Conservation (phyloP, 441 rosid species). For the Sinapis alba region DNA sequence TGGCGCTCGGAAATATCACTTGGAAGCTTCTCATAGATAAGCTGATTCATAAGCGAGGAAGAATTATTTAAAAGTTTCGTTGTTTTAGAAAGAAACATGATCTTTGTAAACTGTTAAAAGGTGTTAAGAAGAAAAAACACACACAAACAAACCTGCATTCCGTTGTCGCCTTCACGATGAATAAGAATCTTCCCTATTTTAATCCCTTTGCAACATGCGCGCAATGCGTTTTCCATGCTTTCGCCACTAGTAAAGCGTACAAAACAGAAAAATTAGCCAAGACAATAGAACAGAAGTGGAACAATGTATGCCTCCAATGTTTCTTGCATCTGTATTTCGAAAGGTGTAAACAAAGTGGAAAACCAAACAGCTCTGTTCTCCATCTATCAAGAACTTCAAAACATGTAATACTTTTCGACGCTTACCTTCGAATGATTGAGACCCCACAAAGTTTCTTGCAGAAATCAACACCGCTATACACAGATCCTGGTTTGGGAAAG, state of each 20-base stretch:
- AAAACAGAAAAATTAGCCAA: constrained; percentile 22
- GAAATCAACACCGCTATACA: constrained; percentile 93
- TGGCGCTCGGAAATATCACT: constrained; percentile 93
- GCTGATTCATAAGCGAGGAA: constrained; percentile 49
- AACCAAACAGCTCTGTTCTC: background rate
- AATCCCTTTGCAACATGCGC: constrained; percentile 97
- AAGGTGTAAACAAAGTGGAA: background rate
- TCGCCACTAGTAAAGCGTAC: constrained; percentile 66
- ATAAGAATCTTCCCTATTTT: constrained; percentile 95
- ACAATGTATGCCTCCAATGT: constrained; percentile 19
- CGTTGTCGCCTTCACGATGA: constrained; percentile 96
- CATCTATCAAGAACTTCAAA: constrained; percentile 12
- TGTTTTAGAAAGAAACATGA: background rate
- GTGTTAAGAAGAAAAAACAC: background rate
- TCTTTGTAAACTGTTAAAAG: background rate
- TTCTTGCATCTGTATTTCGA: constrained; percentile 11
- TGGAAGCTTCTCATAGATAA: constrained; percentile 98
- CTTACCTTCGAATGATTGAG: constrained; percentile 94
- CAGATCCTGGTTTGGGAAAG: constrained; percentile 57
- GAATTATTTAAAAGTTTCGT: background rate
- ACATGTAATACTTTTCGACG: constrained; percentile 45
- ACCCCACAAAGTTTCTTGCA: constrained; percentile 98
- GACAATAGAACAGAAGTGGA: background rate
- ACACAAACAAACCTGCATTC: constrained; percentile 64
- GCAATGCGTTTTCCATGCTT: constrained; percentile 98